Base-by-base conservation (phyloP, 495 filamentous ascomycete genomes). In the Pyronema domesticum region DNA sequence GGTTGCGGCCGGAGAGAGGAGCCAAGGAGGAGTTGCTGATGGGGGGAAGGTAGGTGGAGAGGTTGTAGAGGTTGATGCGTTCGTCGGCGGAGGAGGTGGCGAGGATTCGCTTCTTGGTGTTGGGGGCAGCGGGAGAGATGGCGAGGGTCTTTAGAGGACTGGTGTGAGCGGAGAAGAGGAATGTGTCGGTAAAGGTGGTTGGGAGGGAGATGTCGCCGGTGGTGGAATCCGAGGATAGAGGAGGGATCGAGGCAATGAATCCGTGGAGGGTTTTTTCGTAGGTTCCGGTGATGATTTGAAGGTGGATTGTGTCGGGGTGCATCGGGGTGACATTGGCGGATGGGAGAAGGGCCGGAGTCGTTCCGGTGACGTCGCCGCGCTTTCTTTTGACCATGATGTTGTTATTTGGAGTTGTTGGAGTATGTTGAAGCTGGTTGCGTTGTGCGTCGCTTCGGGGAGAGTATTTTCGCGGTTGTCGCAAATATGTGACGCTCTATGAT, bases 221-320 rank as follows among this genome's bases (percentile, higher is more conserved):
- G 6, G 62, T 51, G 37, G 65, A 51, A 23, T 19, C 9, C 15
- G 61, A 37, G 7, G 51, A 63, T 56, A 11, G 62, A 51, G 19
- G 60, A 37, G 69, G 58, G 51, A 95, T 72, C 0, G 78, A 77
- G 6, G 82, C 89, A 0, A 85, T 86, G 64, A 96, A 75, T 58
- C 93, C 93, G 68, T 99, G 91, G 42, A 99, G 75, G 42, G 89
- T 79, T 54, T 86, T 79, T 64, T 99, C 91, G 70, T 99, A 99
- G 55, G 89, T 95, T 14, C 91, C 91, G 17, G 87, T 84, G 48
- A 95, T 74, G 54, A 99, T 81, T 66, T 96, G 91, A 50, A 96
- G 72, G 0, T 79, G 85, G 46, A 77, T 56, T 37, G 73, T 44
- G 23, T 30, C 23, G 23, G 23, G 23, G 23, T 30, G 23, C 23